These are phyloP conservation scores for Fusarium praegraminearum DNA, from an alignment of 2,329 filamentous ascomycete genomes.

Conservation along the genomic window DNA sequence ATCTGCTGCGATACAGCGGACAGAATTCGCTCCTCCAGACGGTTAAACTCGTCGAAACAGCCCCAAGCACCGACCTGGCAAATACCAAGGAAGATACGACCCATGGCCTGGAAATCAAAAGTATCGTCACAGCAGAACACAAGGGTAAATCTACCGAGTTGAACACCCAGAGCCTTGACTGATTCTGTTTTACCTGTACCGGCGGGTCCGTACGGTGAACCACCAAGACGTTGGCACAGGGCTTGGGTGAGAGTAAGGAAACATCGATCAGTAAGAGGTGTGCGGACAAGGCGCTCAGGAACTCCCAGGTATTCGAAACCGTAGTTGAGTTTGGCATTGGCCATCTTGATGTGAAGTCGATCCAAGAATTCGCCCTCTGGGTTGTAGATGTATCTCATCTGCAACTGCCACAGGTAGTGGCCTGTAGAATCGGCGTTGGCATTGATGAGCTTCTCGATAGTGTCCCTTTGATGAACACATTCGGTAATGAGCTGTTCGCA, in stretches of 20 bases:
- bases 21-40: constrained; percentile 95
- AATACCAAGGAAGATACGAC: constrained; percentile 98
- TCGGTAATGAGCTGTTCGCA: constrained; percentile 99
- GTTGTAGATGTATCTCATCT: constrained; percentile 96
- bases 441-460: constrained; percentile 86
- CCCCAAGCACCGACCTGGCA: constrained; percentile 99
- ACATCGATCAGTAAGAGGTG: constrained; percentile 95
- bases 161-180: constrained; percentile 95
- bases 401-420: constrained; percentile 92
- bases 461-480: constrained; percentile 96
- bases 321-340: constrained; percentile 94
- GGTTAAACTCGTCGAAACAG: constrained; percentile 99
- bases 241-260: constrained; percentile 98
- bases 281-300: constrained; percentile 94
- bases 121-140: constrained; percentile 99
- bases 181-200: constrained; percentile 99
- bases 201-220: constrained; percentile 95
- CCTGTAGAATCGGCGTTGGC: constrained; percentile 78
- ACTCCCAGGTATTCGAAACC: constrained; percentile 99
- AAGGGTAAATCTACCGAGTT: constrained; percentile 95
- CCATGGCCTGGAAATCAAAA: constrained; percentile 99
- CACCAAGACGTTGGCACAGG: constrained; percentile 92
- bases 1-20: constrained; percentile 99
- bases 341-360: constrained; percentile 93
- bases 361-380: constrained; percentile 83